Conservation (phyloP, 306 rosid genomes). For the Vigna angularis region DNA sequence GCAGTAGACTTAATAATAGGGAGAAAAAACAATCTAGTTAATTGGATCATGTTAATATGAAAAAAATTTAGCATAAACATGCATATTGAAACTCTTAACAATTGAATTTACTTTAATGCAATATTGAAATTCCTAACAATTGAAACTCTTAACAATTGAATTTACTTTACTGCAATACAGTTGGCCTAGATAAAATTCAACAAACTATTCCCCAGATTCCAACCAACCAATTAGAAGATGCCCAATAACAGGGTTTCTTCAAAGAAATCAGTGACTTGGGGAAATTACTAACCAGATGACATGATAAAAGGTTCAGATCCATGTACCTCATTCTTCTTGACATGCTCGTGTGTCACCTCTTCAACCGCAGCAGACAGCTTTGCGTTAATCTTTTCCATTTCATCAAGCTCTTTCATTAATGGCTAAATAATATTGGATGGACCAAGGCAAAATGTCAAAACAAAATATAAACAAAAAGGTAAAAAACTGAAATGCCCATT, state of each 20-base stretch:
- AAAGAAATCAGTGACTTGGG: not conserved
- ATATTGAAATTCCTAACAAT: not conserved
- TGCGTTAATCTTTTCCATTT: constrained; percentile 93
- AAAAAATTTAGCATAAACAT: not conserved
- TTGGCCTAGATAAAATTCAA: constrained; percentile 1
- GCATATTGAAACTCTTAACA: not conserved
- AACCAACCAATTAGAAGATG: constrained; percentile 25
- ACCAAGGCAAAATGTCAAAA: constrained; percentile 44
- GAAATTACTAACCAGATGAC: not conserved
- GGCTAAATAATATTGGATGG: constrained; percentile 57
- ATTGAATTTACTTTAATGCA: constrained; percentile 13
- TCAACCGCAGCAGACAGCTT: constrained; percentile 92
- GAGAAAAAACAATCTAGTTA: not conserved
- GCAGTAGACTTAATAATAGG: not conserved
- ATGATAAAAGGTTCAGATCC: constrained; percentile 13
- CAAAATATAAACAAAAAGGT: constrained; percentile 30
- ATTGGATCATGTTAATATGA: not conserved
- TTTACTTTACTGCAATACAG: constrained; percentile 10
- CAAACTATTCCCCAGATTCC: not conserved
- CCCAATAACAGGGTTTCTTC: not conserved
- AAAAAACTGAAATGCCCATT: constrained; percentile 16
- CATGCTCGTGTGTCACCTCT: constrained; percentile 95
- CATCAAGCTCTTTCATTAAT: constrained; percentile 98
- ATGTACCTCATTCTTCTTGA: constrained; percentile 89
- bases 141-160: not conserved